These are phyloP conservation scores for Daldinia childiae DNA, from an alignment of 495 filamentous ascomycete species.

Conservation along the genomic window DNA sequence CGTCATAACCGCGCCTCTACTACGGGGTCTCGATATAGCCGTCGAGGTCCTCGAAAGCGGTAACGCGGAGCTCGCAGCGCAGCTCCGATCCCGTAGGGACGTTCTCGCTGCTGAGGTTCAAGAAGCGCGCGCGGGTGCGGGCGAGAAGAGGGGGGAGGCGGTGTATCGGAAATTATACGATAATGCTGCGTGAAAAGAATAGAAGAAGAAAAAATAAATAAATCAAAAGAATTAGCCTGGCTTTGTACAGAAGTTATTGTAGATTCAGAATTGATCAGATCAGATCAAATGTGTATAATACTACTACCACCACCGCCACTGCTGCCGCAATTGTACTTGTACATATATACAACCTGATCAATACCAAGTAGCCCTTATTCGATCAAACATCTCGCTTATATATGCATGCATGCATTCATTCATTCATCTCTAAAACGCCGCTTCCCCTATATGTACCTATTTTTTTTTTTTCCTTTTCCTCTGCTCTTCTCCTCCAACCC, in stretches of 20 bases:
- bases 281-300: conserved; percentile 25
- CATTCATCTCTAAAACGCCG: conserved; percentile 3
- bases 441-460: not conserved
- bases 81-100: conserved; percentile 44
- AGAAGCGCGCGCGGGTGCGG: conserved; percentile 21
- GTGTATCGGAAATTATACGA: conserved; percentile 43
- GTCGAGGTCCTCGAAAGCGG: conserved; percentile 44
- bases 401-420: conserved; percentile 10
- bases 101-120: conserved; percentile 43
- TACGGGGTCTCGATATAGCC: conserved; percentile 55
- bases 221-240: not conserved
- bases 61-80: conserved; percentile 42
- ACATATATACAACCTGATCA: conserved; percentile 36
- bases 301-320: not conserved
- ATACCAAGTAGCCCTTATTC: not conserved
- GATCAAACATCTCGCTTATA: not conserved
- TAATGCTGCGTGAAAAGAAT: conserved; percentile 18
- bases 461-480: not conserved
- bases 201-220: conserved; percentile 6
- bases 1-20: conserved; percentile 43
- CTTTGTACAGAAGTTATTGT: not conserved
- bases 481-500: too few species aligned
- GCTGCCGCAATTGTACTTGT: conserved; percentile 28
- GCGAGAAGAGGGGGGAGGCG: not conserved
- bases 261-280: not conserved